Evolutionary conservation across 1,139 yeast species (phyloP).

Genomic region (Zhuliangozyma parablackwelliae): DNA sequence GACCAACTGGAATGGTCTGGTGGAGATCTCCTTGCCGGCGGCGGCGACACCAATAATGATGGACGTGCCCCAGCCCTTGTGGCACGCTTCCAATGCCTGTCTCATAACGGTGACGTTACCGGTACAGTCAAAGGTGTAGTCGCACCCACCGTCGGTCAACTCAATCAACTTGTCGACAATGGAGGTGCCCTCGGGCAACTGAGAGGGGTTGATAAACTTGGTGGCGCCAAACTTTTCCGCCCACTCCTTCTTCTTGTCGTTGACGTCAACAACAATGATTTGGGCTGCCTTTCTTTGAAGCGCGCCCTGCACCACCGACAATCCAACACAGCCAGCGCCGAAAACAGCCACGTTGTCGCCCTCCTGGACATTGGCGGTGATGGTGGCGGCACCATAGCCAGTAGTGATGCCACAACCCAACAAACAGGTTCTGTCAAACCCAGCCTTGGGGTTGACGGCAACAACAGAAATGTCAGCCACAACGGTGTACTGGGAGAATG

Average conservation of each 20-base stretch:
- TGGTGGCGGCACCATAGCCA: conserved; percentile 95
- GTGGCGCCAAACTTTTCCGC: conserved; percentile 91
- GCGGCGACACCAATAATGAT: conserved; percentile 97
- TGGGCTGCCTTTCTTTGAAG: conserved; percentile 71
- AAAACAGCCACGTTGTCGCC: conserved; percentile 95
- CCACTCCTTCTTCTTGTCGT: conserved; percentile 80
- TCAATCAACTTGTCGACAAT: conserved; percentile 83
- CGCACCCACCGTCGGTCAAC: conserved; percentile 94
- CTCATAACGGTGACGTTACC: conserved; percentile 96
- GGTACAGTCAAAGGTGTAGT: conserved; percentile 94
- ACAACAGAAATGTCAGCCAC: conserved; percentile 98
- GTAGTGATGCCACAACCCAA: conserved; percentile 98
- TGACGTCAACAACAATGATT: conserved; percentile 85
- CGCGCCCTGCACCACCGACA: conserved; percentile 95
- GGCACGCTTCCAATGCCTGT: conserved; percentile 92
- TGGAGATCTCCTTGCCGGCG: conserved; percentile 92
- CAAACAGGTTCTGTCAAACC: conserved; percentile 81
- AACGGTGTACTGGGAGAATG: conserved; percentile 94
- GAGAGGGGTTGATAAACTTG: conserved; percentile 81
- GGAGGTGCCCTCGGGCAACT: conserved; percentile 65
- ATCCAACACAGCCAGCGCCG: conserved; percentile 97
- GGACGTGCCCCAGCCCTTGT: conserved; percentile 98
- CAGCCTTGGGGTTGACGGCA: conserved; percentile 80
- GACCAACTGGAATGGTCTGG: conserved; percentile 97
- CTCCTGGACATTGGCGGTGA: conserved; percentile 85